Conservation (phyloP, 306 rosid genomes). For the Prunus mume region DNA sequence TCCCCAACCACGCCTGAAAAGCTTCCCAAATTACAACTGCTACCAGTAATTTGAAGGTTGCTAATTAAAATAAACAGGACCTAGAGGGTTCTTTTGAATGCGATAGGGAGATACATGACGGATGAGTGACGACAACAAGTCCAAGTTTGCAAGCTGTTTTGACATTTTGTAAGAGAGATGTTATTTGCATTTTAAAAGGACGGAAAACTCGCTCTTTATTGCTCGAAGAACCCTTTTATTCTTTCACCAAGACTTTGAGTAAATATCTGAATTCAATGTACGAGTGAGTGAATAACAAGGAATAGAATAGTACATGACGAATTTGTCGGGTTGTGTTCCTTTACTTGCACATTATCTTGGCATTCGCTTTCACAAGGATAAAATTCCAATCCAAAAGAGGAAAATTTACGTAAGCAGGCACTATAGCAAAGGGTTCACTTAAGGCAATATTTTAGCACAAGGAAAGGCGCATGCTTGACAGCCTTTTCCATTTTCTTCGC, state of each 20-base stretch:
- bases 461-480: neutral
- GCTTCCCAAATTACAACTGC: neutral
- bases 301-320: too few species aligned
- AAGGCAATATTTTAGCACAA: neutral
- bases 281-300: too few species aligned
- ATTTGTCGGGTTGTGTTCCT: neutral
- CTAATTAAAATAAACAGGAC: neutral
- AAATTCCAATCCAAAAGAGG: neutral
- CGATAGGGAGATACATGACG: neutral
- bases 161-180: too few species aligned
- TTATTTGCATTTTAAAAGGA: too few species aligned
- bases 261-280: too few species aligned
- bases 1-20: neutral
- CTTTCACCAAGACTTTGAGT: too few species aligned
- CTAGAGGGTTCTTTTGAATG: neutral
- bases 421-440: neutral
- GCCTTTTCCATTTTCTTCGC: conserved; percentile 19
- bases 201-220: too few species aligned
- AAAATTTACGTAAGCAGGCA: neutral
- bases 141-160: neutral
- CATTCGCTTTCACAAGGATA: neutral
- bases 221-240: too few species aligned
- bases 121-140: neutral
- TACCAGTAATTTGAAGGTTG: neutral
- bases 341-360: neutral